Percentiles rank a stretch among this genome's conserved stretches.
Conservation (phyloP, 2,329 filamentous ascomycete genomes). For the Fusarium buxicola region DNA sequence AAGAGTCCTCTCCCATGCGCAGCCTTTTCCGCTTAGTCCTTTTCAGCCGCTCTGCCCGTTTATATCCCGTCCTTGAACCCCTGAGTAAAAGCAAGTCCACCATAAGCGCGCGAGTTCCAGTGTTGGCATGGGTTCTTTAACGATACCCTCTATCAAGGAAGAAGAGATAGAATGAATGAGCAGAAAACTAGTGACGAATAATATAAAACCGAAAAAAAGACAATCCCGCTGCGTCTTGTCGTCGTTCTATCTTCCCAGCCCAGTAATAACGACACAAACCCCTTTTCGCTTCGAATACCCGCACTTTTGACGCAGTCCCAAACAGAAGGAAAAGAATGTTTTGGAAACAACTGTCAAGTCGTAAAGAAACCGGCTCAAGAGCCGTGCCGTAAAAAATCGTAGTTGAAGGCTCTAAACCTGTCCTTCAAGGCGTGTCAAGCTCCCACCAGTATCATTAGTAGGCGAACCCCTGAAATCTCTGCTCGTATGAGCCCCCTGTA, state of each 20-base stretch:
- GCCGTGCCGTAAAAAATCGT: conserved; percentile 4
- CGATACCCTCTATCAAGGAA: conserved; percentile 36
- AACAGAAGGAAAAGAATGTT: no score
- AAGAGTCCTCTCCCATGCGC: conserved; percentile 9
- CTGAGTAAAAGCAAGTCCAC: conserved; percentile 23
- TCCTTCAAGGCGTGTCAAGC: neutral
- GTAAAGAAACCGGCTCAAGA: neutral
- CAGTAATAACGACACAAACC: neutral
- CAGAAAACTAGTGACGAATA: neutral
- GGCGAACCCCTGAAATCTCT: neutral
- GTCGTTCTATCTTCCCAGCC: neutral
- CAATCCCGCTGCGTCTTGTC: neutral
- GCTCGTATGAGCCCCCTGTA: no score
- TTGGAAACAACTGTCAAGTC: neutral
- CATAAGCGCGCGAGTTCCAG: conserved; percentile 34
- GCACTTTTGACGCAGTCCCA: no score
- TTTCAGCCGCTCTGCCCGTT: conserved; percentile 15
- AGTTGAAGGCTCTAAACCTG: neutral
- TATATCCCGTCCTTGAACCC: conserved; percentile 10
- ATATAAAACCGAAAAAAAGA: neutral
- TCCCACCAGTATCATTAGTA: neutral
- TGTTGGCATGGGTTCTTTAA: conserved; percentile 39
- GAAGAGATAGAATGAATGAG: conserved; percentile 3
- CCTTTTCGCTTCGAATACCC: neutral
- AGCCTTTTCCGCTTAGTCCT: conserved; percentile 11